A percentile compares a stretch with the other conserved stretches of the same genome.
These are phyloP conservation scores for Thielaviopsis euricoi DNA, from an alignment of 2,329 filamentous ascomycete genomes.

Conservation along the genomic window DNA sequence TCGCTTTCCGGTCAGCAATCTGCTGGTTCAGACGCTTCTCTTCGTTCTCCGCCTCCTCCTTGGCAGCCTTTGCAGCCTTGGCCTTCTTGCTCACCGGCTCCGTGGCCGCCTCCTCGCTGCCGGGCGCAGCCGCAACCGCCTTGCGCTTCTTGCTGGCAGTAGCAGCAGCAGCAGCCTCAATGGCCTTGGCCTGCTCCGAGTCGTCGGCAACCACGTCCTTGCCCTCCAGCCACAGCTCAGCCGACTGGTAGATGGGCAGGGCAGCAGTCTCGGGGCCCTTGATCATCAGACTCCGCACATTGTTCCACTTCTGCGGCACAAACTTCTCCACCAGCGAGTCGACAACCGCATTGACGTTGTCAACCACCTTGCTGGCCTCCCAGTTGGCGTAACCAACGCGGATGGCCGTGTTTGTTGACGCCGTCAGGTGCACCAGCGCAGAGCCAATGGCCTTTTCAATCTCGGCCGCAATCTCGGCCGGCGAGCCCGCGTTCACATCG, in stretches of 20 bases:
- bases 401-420: slow-evolving; percentile 65
- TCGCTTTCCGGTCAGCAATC: slow-evolving; percentile 41
- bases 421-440: slow-evolving; percentile 66
- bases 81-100: slow-evolving; percentile 14
- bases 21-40: slow-evolving; percentile 39
- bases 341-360: slow-evolving; percentile 63
- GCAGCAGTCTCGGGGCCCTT: slow-evolving; percentile 81
- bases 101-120: slow-evolving; percentile 13
- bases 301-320: slow-evolving; percentile 74
- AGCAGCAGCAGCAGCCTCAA: slow-evolving; percentile 26
- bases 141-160: slow-evolving; percentile 35
- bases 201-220: slow-evolving; percentile 53
- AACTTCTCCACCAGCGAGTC: slow-evolving; percentile 57
- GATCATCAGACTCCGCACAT: slow-evolving; percentile 70
- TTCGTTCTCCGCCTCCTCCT: slow-evolving; percentile 26
- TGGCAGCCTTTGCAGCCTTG: slow-evolving; percentile 13
- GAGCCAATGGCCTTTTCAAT: slow-evolving; percentile 60
- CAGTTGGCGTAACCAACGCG: slow-evolving; percentile 63
- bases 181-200: slow-evolving; percentile 30
- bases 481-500: slow-evolving; percentile 22
- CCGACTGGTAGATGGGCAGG: slow-evolving; percentile 85
- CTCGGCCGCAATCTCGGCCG: slow-evolving; percentile 59
- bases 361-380: slow-evolving; percentile 57
- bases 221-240: slow-evolving; percentile 77
- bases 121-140: slow-evolving; percentile 20